These are phyloP conservation scores for Trypanosoma melophagium DNA, from an alignment of 208 protist species.

Conservation along the genomic window DNA sequence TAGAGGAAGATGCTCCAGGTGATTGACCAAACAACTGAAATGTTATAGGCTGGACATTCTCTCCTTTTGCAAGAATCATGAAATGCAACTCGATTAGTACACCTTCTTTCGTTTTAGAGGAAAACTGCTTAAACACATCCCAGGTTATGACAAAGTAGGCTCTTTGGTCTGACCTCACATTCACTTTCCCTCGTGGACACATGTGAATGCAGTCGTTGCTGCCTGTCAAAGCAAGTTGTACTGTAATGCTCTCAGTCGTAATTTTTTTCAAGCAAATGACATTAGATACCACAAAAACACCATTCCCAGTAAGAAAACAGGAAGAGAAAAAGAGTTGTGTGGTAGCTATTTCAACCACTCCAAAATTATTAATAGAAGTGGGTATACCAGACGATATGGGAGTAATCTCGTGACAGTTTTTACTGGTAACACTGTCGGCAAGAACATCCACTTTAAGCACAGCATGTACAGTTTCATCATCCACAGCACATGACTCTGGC, in stretches of 20 bases:
- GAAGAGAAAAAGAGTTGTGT: slow-evolving; percentile 54
- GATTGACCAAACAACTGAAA: slow-evolving; percentile 36
- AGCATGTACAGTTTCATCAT: slow-evolving; percentile 32
- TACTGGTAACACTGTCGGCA: neutral
- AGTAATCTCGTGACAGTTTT: neutral
- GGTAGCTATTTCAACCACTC: slow-evolving; percentile 37
- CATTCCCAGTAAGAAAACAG: slow-evolving; percentile 41
- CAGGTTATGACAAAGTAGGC: slow-evolving; percentile 53
- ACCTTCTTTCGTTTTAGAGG: slow-evolving; percentile 15
- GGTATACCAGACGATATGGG: neutral
- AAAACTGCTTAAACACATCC: slow-evolving; percentile 49
- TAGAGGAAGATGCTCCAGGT: slow-evolving; percentile 25
- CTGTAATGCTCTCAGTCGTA: slow-evolving; percentile 31
- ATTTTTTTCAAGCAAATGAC: slow-evolving; percentile 57
- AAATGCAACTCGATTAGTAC: slow-evolving; percentile 31
- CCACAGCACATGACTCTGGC: slow-evolving; percentile 5
- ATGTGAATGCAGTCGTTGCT: slow-evolving; percentile 23
- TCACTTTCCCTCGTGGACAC: slow-evolving; percentile 7
- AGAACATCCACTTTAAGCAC: slow-evolving; percentile 36
- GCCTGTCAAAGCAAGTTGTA: slow-evolving; percentile 41
- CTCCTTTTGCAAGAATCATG: slow-evolving; percentile 35
- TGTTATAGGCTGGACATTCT: slow-evolving; percentile 40
- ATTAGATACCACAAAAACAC: slow-evolving; percentile 67
- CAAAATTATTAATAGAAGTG: slow-evolving; percentile 13
- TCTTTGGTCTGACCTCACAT: neutral